phyloP scores from a whole-genome alignment of 2,329 filamentous ascomycete species.

The Ophiostoma perfectum region DNA sequence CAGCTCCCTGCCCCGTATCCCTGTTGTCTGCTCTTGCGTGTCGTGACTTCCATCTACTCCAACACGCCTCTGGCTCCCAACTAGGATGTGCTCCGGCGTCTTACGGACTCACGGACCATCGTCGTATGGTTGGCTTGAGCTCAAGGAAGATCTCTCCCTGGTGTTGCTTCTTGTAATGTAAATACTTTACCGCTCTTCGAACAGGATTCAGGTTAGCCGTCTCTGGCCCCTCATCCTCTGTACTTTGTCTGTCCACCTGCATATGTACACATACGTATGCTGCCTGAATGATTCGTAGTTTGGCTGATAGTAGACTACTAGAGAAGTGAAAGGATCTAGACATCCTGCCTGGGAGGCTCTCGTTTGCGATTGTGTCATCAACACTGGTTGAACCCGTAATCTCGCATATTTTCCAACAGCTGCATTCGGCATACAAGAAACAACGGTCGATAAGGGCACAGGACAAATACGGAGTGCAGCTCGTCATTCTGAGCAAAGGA shows the following conservation, averaged over 20 bases:
- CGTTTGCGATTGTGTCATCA: background rate
- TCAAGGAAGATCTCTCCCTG: background rate
- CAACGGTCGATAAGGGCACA: background rate
- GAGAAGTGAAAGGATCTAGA: background rate
- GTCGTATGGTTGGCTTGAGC: background rate
- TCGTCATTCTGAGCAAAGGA: background rate
- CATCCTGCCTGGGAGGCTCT: background rate
- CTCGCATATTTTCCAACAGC: no score
- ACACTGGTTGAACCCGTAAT: background rate
- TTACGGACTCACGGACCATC: no score
- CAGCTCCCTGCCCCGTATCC: no score
- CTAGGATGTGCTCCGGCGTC: no score
- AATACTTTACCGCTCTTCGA: slow-evolving; percentile 3
- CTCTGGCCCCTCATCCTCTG: background rate
- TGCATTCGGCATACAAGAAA: no score
- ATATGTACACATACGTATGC: background rate
- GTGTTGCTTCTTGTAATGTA: background rate
- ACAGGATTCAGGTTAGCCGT: background rate
- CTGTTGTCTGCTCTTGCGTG: no score
- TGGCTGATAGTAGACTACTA: no score
- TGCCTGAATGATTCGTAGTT: background rate
- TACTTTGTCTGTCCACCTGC: background rate
- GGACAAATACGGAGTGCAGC: slow-evolving; percentile 1
- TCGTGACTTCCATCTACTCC: no score
- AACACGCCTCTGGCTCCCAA: no score